A percentile compares a stretch with the other conserved stretches of the same genome.
phyloP scores from a whole-genome alignment of 139 green algal species.

The Diplosphaera chodatii region DNA sequence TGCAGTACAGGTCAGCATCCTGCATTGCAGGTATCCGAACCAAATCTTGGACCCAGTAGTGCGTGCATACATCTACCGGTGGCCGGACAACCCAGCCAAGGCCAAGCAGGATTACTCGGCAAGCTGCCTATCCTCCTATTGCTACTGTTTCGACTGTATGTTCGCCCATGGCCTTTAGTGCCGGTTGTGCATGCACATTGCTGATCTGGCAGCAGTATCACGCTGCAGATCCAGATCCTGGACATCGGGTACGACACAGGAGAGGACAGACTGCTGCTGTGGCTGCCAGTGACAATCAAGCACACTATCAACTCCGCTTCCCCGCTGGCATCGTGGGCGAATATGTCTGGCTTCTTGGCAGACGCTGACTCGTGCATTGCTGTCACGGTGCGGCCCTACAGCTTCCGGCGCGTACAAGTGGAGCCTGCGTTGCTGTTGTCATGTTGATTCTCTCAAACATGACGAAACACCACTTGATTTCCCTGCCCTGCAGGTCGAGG shows the following conservation, averaged over 20 bases:
- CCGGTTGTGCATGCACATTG: too few species aligned
- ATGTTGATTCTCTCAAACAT: too few species aligned
- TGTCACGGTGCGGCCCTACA: slow-evolving; percentile 49
- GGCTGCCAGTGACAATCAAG: slow-evolving; percentile 48
- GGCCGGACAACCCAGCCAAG: slow-evolving; percentile 7
- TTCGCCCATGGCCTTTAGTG: too few species aligned
- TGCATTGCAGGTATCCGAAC: slow-evolving; percentile 56
- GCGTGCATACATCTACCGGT: slow-evolving; percentile 59
- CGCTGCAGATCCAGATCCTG: slow-evolving; percentile 5
- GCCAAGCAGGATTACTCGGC: background rate
- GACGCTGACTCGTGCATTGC: slow-evolving; percentile 52
- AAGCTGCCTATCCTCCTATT: too few species aligned
- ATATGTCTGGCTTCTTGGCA: slow-evolving; percentile 16
- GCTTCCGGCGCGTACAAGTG: too few species aligned
- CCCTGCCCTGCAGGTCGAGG: slow-evolving; percentile 34
- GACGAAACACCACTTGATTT: too few species aligned
- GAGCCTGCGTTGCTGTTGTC: too few species aligned
- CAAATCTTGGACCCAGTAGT: slow-evolving; percentile 56
- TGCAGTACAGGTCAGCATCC: too few species aligned
- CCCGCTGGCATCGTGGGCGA: slow-evolving; percentile 33
- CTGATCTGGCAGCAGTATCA: too few species aligned
- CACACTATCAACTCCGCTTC: slow-evolving; percentile 53
- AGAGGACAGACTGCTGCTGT: slow-evolving; percentile 39
- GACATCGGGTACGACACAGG: slow-evolving; percentile 36
- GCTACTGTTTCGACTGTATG: too few species aligned